Conservation (phyloP, 1,284 basidiomycete genomes). For the Sanghuangporus sanghuang region DNA sequence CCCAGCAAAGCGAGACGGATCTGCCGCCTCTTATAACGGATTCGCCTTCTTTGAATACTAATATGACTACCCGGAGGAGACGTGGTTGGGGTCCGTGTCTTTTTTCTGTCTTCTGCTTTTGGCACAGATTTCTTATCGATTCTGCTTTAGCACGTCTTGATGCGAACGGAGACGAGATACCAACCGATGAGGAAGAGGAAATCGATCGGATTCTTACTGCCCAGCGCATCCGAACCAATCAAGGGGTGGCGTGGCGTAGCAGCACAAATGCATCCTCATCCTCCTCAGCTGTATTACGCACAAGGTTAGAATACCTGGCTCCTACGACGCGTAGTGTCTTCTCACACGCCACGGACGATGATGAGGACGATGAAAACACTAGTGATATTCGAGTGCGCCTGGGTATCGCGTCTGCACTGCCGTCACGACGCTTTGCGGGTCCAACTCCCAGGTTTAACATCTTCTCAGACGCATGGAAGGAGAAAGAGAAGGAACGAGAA, state of each 20-base stretch:
- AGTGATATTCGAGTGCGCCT: neutral
- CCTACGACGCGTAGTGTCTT: slow-evolving; percentile 11
- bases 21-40: neutral
- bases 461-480: slow-evolving; percentile 5
- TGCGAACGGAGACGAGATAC: slow-evolving; percentile 51
- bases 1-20: slow-evolving; percentile 1
- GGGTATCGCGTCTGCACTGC: neutral
- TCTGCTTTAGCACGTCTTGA: slow-evolving; percentile 43
- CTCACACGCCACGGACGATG: neutral
- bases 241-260: slow-evolving; percentile 4
- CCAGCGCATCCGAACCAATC: slow-evolving; percentile 9
- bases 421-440: neutral
- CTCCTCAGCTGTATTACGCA: slow-evolving; percentile 19
- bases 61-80: slow-evolving; percentile 25
- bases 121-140: slow-evolving; percentile 11
- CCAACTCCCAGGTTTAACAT: neutral
- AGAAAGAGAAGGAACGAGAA: neutral
- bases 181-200: slow-evolving; percentile 45
- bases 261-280: neutral
- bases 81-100: slow-evolving; percentile 47
- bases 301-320: slow-evolving; percentile 8
- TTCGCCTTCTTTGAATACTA: neutral
- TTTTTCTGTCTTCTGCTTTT: slow-evolving; percentile 1
- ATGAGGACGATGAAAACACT: neutral
- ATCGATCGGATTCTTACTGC: slow-evolving; percentile 30